Evolutionary conservation across 345 rosid genomes (phyloP), one percentile per base, ranked within the genome.

Genomic region (Hibiscus mutabilis): DNA sequence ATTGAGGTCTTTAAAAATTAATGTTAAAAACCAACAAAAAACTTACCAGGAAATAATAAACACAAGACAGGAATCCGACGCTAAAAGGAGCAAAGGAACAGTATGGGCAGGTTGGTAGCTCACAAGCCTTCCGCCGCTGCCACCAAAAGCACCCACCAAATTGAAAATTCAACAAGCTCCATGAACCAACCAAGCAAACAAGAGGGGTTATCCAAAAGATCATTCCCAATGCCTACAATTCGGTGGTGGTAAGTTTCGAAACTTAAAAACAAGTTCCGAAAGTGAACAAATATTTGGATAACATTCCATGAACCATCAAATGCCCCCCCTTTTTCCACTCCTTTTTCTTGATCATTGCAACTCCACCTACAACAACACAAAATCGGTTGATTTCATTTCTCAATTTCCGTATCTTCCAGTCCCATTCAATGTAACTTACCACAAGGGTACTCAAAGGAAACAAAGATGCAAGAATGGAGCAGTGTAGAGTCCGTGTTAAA

Each of bases 81-180:
- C 27, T 7, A 66, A 25, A 63, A 27, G 19, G 24, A 9, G 73
- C 68, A 72, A 37, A 69, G 70, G n/a, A 73, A 63, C 62, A 57
- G 73, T 68, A 61, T 18, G 68, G 58, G 70, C 72, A 66, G 68
- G n/a, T 24, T 11, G 61, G 37, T 46, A 7, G 79, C 59, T 81
- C 82, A 80, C 76, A 80, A 66, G 78, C 59, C 44, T 64, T 57
- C 47, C 37, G 75, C 77, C 35, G 70, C 69, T 72, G 81, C 79
- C 79, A 80, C 71, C 81, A 4, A 60, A 14, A 71, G 78, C 73
- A 72, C 13, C 15, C 33, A 25, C 56, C 70, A 21, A 18, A 56
- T 21, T 42, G 29, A 58, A 58, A 15, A 9, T 25, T 9, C 15
- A 46, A 25, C 66, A 22, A 63, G 72, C 53, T 64, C 60, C 55